Conservation (phyloP, 2,329 filamentous ascomycete species). For the Leptographium lundbergii region DNA sequence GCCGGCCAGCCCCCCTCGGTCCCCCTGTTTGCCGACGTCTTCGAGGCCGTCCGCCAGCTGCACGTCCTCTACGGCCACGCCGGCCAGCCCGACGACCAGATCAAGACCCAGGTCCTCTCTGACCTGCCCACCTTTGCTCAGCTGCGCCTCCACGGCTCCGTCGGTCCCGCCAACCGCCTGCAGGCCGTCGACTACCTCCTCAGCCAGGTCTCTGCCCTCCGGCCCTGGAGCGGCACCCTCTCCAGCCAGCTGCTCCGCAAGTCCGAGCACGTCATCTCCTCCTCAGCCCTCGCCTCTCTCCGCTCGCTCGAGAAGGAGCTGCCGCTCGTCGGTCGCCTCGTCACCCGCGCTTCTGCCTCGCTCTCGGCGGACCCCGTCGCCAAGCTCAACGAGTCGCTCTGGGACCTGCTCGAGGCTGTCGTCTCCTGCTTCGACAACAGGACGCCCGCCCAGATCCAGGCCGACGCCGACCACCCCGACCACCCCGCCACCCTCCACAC, state of each 20-base stretch:
- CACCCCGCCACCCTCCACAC: background rate
- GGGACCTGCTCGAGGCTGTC: conserved; percentile 29
- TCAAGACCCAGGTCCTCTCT: conserved; percentile 29
- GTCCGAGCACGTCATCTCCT: conserved; percentile 34
- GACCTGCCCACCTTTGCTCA: conserved; percentile 28
- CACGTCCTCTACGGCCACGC: conserved; percentile 27
- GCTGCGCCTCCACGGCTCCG: conserved; percentile 27
- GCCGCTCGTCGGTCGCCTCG: conserved; percentile 43
- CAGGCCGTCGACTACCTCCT: conserved; percentile 36
- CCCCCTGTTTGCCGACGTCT: conserved; percentile 41
- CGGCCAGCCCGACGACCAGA: conserved; percentile 3
- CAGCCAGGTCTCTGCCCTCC: conserved; percentile 18
- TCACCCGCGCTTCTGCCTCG: conserved; percentile 35
- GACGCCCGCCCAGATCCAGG: no score
- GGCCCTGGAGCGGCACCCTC: conserved; percentile 34
- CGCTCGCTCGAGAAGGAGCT: conserved; percentile 53
- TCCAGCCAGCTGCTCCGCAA: conserved; percentile 42
- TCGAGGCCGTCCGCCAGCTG: conserved; percentile 44
- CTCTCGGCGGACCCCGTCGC: conserved; percentile 36
- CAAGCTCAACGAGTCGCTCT: conserved; percentile 35
- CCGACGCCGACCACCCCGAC: no score
- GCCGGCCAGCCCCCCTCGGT: conserved; percentile 35
- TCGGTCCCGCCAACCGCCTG: conserved; percentile 25
- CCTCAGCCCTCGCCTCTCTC: conserved; percentile 46
- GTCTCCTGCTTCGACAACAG: conserved; percentile 22